Percentiles rank a stretch among this genome's conserved stretches.
Evolutionary conservation across 495 filamentous ascomycete genomes (phyloP).

Genomic region (Tuber aestivum): DNA sequence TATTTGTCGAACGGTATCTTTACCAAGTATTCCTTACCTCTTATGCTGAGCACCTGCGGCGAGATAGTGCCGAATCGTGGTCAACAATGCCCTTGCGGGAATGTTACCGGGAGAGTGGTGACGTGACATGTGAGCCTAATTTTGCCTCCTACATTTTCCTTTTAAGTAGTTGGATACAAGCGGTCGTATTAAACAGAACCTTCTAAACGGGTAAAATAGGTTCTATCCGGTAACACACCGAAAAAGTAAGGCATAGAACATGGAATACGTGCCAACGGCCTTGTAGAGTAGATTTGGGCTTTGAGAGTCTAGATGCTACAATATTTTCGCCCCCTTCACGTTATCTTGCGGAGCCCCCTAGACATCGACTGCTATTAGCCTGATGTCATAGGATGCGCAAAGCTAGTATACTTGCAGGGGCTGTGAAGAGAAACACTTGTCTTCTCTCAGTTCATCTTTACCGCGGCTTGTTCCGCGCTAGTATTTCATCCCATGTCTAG

Average conservation of each 20-base stretch:
- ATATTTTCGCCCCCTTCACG: background rate
- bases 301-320: background rate
- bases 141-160: background rate
- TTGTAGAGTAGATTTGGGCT: background rate
- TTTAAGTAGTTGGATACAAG: background rate
- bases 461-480: background rate
- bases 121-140: background rate
- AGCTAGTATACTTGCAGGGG: background rate
- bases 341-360: background rate
- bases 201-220: background rate
- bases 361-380: background rate
- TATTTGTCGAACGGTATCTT: background rate
- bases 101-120: background rate
- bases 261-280: background rate
- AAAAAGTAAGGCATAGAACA: background rate
- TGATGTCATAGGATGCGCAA: background rate
- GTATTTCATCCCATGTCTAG: background rate
- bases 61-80: background rate
- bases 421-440: background rate
- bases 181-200: background rate
- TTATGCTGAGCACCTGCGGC: background rate
- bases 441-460: background rate
- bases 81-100: background rate
- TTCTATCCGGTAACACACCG: background rate
- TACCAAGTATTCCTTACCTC: background rate